Percentiles rank a stretch among this genome's conserved stretches.
Conservation (phyloP, 2,329 filamentous ascomycete species). For the Aspergillus jensenii region DNA sequence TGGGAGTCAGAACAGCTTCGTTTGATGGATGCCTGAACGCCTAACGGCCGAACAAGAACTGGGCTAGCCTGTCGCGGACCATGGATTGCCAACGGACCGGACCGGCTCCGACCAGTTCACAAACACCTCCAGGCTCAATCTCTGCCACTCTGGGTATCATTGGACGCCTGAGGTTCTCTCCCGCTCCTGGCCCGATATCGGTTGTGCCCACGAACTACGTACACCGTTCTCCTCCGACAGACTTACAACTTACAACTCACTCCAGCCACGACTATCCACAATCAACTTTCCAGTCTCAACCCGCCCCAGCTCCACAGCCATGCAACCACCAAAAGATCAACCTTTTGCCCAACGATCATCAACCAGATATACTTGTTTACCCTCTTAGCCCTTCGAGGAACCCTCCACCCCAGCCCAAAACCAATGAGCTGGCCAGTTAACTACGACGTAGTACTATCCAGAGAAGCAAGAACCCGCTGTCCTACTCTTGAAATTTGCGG, state of each 20-base stretch:
- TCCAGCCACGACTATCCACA: too few relatives aligned
- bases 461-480: too few relatives aligned
- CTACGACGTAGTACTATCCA: too few relatives aligned
- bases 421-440: too few relatives aligned
- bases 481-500: too few relatives aligned
- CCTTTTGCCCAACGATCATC: neutral
- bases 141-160: neutral
- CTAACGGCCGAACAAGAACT: neutral
- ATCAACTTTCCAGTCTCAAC: too few relatives aligned
- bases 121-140: neutral
- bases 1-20: neutral
- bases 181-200: neutral
- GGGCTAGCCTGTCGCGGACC: too few relatives aligned
- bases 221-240: neutral
- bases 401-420: too few relatives aligned
- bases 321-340: neutral
- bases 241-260: neutral
- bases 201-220: neutral
- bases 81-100: constrained; percentile 16
- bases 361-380: constrained; percentile 1
- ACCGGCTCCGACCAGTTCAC: constrained; percentile 12
- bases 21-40: constrained; percentile 13
- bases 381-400: neutral
- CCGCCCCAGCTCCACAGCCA: too few relatives aligned
- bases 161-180: neutral